phyloP scores from a whole-genome alignment of 1,139 yeast genomes.

The Pichia sp. region DNA sequence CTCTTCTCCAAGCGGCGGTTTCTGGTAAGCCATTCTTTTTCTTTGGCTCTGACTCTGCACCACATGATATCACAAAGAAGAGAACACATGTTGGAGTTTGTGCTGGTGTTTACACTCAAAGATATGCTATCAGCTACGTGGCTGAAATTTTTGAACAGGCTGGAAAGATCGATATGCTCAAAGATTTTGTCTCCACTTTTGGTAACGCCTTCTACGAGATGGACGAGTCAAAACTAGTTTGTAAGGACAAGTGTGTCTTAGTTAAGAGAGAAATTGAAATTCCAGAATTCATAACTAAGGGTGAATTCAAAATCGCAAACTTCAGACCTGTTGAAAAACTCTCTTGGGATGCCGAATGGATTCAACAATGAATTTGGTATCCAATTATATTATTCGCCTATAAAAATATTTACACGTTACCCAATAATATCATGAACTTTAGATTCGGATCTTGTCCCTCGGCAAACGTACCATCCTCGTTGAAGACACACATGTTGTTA shows the following conservation, averaged over 20 bases:
- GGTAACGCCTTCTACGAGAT: slow-evolving; percentile 69
- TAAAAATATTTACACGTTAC: slow-evolving; percentile 27
- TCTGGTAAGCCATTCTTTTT: slow-evolving; percentile 91
- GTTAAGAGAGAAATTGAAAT: slow-evolving; percentile 45
- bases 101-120: slow-evolving; percentile 95
- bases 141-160: slow-evolving; percentile 78
- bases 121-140: slow-evolving; percentile 71
- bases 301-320: slow-evolving; percentile 65
- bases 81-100: slow-evolving; percentile 78
- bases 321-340: slow-evolving; percentile 77
- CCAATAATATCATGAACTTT: slow-evolving; percentile 43
- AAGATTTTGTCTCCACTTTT: slow-evolving; percentile 65
- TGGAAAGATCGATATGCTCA: slow-evolving; percentile 57
- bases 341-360: slow-evolving; percentile 77
- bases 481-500: slow-evolving; percentile 40
- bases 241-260: slow-evolving; percentile 43
- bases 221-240: slow-evolving; percentile 33
- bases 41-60: slow-evolving; percentile 97
- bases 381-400: background rate
- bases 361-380: slow-evolving; percentile 13
- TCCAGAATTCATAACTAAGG: slow-evolving; percentile 46
- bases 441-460: slow-evolving; percentile 34
- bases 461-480: slow-evolving; percentile 36
- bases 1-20: slow-evolving; percentile 80
- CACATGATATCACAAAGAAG: slow-evolving; percentile 80